Evolutionary conservation across 192 early-diverging fungal species (phyloP).

Genomic region (Linnemannia elongata): DNA sequence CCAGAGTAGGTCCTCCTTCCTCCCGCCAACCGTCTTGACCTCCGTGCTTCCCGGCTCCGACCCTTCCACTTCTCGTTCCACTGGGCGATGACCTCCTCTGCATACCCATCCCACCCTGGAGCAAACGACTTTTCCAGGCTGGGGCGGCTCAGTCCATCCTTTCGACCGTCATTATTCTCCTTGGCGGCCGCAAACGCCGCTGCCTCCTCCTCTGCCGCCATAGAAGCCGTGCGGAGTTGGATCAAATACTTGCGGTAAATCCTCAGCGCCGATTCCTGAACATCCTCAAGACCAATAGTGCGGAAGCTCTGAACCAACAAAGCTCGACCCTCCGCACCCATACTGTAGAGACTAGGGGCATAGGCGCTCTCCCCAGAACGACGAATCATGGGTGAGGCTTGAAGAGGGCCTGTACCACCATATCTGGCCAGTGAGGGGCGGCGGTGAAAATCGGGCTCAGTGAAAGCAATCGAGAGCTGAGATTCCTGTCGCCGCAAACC

Average conservation of each 20-base stretch:
- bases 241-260: constrained; percentile 54
- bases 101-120: constrained; percentile 46
- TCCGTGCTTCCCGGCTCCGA: constrained; percentile 1
- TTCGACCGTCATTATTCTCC: neutral
- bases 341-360: constrained; percentile 37
- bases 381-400: constrained; percentile 26
- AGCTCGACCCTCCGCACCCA: constrained; percentile 16
- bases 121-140: constrained; percentile 35
- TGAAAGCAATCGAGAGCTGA: constrained; percentile 9
- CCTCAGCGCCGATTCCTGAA: constrained; percentile 48
- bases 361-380: constrained; percentile 48
- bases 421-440: constrained; percentile 25
- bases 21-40: constrained; percentile 16
- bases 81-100: constrained; percentile 46
- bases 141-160: neutral
- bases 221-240: constrained; percentile 43
- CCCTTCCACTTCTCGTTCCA: constrained; percentile 54
- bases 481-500: neutral
- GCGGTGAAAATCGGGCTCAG: constrained; percentile 17
- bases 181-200: neutral
- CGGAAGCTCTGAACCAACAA: constrained; percentile 39
- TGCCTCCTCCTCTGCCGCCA: constrained; percentile 40
- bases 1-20: neutral
- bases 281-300: constrained; percentile 47
- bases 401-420: constrained; percentile 34